phyloP scores from a whole-genome alignment of 306 rosid species.

The Medicago arabica region DNA sequence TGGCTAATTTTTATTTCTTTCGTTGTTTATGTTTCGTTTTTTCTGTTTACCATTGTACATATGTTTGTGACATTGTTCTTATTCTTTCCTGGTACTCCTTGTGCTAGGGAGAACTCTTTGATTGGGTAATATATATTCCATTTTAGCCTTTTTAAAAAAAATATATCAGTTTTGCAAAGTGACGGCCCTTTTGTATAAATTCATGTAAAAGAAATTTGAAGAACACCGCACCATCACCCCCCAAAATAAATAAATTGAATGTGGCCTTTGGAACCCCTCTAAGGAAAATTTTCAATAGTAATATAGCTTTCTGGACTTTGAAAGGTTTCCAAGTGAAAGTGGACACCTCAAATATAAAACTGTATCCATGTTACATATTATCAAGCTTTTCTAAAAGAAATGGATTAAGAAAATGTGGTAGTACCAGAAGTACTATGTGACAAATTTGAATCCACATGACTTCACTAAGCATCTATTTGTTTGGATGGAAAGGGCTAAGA shows the following conservation, averaged over 20 bases:
- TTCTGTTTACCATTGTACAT: no score
- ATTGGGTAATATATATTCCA: no score
- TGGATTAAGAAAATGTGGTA: neutral
- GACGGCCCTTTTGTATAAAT: neutral
- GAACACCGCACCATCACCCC: neutral
- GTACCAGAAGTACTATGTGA: constrained; percentile 2
- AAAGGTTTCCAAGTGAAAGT: constrained; percentile 44
- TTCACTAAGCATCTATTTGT: constrained; percentile 34
- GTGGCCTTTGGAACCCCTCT: constrained; percentile 40
- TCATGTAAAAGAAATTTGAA: neutral
- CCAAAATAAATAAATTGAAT: neutral
- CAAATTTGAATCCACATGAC: constrained; percentile 35
- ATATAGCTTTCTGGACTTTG: constrained; percentile 35
- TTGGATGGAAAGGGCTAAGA: constrained; percentile 4
- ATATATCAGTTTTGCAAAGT: neutral
- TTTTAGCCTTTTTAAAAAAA: no score
- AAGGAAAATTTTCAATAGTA: constrained; percentile 37
- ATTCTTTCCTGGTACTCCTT: no score
- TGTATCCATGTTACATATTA: neutral
- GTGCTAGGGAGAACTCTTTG: no score
- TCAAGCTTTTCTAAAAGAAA: neutral
- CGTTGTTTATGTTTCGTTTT: no score
- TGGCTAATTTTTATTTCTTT: no score
- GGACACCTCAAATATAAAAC: constrained; percentile 31
- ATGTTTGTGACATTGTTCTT: no score